Conservation (phyloP, 495 filamentous ascomycete genomes). For the Penicillium simplicissimum region DNA sequence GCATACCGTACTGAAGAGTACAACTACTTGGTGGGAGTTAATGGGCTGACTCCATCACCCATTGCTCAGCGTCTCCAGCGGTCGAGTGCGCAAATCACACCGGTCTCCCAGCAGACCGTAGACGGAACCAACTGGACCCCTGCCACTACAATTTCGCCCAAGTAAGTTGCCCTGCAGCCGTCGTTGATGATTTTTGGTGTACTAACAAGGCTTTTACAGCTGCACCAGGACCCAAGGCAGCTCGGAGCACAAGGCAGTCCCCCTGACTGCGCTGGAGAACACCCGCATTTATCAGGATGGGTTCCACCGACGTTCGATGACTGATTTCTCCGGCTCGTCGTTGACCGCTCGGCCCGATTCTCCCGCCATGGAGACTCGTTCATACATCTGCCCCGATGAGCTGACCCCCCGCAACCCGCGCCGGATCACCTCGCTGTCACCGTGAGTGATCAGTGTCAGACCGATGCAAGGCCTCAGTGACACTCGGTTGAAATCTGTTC, state of each 20-base stretch:
- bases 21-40: slow-evolving; percentile 60
- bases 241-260: too few species aligned
- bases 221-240: slow-evolving; percentile 15
- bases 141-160: slow-evolving; percentile 51
- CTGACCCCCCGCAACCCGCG: too few species aligned
- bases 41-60: slow-evolving; percentile 46
- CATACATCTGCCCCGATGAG: slow-evolving; percentile 15
- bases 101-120: slow-evolving; percentile 45
- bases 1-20: slow-evolving; percentile 95
- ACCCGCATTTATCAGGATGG: slow-evolving; percentile 31
- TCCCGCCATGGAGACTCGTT: slow-evolving; percentile 25
- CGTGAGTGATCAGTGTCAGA: background rate
- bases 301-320: slow-evolving; percentile 29
- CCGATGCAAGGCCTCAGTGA: background rate
- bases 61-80: slow-evolving; percentile 36
- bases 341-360: slow-evolving; percentile 35
- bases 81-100: slow-evolving; percentile 36
- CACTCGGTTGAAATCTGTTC: background rate
- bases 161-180: slow-evolving; percentile 32
- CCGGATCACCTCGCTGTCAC: slow-evolving; percentile 23
- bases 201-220: slow-evolving; percentile 34
- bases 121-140: slow-evolving; percentile 46
- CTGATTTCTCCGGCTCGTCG: slow-evolving; percentile 36
- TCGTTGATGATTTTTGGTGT: background rate
- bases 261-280: slow-evolving; percentile 30